A percentile compares a stretch with the other conserved stretches of the same genome.
Conservation (phyloP, 2,329 filamentous ascomycete genomes). For the Nigrospora osmanthi region DNA sequence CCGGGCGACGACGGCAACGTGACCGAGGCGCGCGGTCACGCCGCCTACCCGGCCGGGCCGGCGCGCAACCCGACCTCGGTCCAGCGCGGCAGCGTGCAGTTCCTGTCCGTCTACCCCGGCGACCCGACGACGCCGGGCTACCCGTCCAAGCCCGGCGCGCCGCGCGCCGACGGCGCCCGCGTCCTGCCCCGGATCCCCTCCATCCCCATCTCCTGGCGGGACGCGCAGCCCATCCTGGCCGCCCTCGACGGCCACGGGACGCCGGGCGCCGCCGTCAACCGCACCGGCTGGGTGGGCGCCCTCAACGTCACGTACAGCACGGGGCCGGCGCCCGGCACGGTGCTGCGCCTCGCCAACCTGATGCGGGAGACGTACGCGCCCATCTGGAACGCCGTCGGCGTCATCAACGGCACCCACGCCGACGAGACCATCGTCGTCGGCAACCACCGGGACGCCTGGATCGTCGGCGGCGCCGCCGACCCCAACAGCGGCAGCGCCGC, state of each 20-base stretch:
- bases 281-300: slow-evolving; percentile 47
- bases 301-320: slow-evolving; percentile 33
- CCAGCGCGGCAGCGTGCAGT: slow-evolving; percentile 70
- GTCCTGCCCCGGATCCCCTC: slow-evolving; percentile 72
- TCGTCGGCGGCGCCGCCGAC: slow-evolving; percentile 76
- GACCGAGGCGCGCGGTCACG: slow-evolving; percentile 66
- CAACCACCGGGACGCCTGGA: slow-evolving; percentile 79
- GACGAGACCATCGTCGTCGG: slow-evolving; percentile 74
- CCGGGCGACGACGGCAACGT: slow-evolving; percentile 69
- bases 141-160: slow-evolving; percentile 64
- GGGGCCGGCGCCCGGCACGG: slow-evolving; percentile 43
- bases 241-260: slow-evolving; percentile 70
- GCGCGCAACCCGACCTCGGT: slow-evolving; percentile 71
- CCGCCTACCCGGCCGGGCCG: slow-evolving; percentile 67
- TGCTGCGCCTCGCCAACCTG: slow-evolving; percentile 58
- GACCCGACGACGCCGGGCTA: slow-evolving; percentile 80
- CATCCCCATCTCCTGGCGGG: slow-evolving; percentile 70
- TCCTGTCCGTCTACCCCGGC: slow-evolving; percentile 52
- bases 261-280: slow-evolving; percentile 58
- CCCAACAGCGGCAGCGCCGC: slow-evolving; percentile 75
- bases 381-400: slow-evolving; percentile 72
- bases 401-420: slow-evolving; percentile 68
- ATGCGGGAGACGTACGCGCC: slow-evolving; percentile 64
- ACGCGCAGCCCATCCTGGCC: slow-evolving; percentile 69
- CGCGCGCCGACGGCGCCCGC: slow-evolving; percentile 52